phyloP scores from a whole-genome alignment of 306 rosid genomes.

The Citrullus mucosospermus region DNA sequence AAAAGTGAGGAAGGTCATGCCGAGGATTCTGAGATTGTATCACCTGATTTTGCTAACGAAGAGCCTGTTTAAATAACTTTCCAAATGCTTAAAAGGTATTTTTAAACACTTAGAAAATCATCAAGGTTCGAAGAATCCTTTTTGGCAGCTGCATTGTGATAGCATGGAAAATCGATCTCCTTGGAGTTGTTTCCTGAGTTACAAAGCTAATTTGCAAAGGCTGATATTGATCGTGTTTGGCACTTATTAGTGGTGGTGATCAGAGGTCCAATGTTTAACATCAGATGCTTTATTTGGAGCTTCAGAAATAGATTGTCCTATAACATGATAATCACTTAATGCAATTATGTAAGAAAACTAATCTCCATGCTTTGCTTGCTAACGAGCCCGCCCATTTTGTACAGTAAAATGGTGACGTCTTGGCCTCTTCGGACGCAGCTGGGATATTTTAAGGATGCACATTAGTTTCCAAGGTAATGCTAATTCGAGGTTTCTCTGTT shows the following conservation, averaged over 20 bases:
- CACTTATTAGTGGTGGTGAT: neutral
- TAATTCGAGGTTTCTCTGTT: neutral
- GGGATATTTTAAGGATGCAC: neutral
- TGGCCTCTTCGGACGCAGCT: neutral
- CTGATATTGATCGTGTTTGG: neutral
- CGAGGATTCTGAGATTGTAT: constrained; percentile 23
- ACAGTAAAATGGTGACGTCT: neutral
- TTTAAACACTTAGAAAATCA: no score
- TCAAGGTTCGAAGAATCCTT: constrained; percentile 20
- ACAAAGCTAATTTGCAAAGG: neutral
- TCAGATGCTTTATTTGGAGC: neutral
- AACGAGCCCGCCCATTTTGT: neutral
- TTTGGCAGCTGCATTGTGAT: neutral
- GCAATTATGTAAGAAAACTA: neutral
- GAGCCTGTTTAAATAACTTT: no score
- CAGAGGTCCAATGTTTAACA: neutral
- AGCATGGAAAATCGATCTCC: neutral
- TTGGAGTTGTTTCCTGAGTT: neutral
- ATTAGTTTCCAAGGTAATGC: neutral
- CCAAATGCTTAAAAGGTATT: no score
- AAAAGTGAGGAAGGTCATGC: constrained; percentile 21
- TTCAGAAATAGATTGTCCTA: neutral
- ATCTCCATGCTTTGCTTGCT: neutral
- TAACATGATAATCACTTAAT: neutral
- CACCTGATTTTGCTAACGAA: constrained; percentile 39